Conservation (phyloP, 108 stramenopile genomes). For the Craspedostauros australis region DNA sequence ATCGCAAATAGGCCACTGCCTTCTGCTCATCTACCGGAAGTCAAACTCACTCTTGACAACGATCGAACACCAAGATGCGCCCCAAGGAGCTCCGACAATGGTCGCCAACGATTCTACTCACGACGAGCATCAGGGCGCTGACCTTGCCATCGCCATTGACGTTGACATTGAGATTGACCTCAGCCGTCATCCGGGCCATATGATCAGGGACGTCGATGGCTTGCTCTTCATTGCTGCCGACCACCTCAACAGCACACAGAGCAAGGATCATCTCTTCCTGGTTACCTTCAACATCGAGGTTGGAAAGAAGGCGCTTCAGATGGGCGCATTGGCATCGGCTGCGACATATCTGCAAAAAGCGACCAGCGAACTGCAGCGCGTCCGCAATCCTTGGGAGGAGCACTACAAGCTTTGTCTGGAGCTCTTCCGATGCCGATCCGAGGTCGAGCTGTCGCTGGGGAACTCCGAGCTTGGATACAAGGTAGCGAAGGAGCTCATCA, state of each 20-base stretch:
- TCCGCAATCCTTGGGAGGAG: slow-evolving; percentile 14
- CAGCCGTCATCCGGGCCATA: no score
- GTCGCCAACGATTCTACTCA: no score
- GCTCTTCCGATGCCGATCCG: slow-evolving; percentile 8
- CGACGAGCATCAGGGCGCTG: no score
- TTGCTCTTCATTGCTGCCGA: slow-evolving; percentile 31
- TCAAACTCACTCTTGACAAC: no score
- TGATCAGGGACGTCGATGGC: no score
- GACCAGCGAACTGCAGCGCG: no score
- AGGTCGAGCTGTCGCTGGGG: slow-evolving; percentile 20
- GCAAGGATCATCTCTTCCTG: slow-evolving; percentile 1
- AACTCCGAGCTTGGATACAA: slow-evolving; percentile 14
- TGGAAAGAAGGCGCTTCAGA: slow-evolving; percentile 17
- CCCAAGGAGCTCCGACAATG: no score
- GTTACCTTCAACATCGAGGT: slow-evolving; percentile 16
- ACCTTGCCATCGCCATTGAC: no score
- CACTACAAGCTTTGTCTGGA: slow-evolving; percentile 31
- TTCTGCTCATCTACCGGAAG: no score
- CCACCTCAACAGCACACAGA: slow-evolving; percentile 12
- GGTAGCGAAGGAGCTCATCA: slow-evolving; percentile 4
- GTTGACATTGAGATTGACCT: no score
- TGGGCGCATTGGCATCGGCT: slow-evolving; percentile 18
- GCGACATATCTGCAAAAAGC: slow-evolving; percentile 22
- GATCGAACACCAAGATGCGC: no score
- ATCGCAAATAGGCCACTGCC: no score